phyloP scores from a whole-genome alignment of 345 rosid genomes.

The Eucalyptus rudis region DNA sequence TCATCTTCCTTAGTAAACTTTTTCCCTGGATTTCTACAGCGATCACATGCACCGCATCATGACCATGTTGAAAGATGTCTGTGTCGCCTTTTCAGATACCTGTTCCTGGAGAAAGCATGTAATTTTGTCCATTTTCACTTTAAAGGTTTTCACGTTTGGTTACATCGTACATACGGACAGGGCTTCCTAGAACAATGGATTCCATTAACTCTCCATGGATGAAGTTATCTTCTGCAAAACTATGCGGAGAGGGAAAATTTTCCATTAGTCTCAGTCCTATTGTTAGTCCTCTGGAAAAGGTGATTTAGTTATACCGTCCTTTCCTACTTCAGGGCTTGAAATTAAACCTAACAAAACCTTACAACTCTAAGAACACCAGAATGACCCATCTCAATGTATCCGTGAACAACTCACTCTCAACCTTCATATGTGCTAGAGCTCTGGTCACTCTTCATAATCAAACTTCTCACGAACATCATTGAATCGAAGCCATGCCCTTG shows the following conservation, averaged over 20 bases:
- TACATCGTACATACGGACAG: background rate
- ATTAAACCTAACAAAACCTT: background rate
- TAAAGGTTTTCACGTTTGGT: background rate
- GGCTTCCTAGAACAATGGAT: background rate
- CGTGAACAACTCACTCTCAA: background rate
- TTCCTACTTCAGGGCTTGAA: background rate
- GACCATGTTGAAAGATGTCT: background rate
- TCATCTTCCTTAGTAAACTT: background rate
- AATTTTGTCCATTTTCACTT: background rate
- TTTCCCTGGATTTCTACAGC: background rate
- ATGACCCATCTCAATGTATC: background rate
- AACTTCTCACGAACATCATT: background rate
- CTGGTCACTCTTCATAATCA: background rate
- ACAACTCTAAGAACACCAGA: background rate
- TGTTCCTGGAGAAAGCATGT: background rate
- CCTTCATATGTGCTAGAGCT: background rate
- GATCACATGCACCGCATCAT: background rate
- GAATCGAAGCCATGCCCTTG: slow-evolving; percentile 16
- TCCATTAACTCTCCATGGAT: background rate
- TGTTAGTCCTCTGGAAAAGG: background rate
- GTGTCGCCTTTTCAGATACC: background rate
- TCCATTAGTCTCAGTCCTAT: background rate
- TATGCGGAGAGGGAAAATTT: background rate
- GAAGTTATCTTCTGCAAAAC: background rate
- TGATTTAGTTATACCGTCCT: background rate